Base-by-base conservation (phyloP, 768 basidiomycete genomes). In the Naematelia encephala region DNA sequence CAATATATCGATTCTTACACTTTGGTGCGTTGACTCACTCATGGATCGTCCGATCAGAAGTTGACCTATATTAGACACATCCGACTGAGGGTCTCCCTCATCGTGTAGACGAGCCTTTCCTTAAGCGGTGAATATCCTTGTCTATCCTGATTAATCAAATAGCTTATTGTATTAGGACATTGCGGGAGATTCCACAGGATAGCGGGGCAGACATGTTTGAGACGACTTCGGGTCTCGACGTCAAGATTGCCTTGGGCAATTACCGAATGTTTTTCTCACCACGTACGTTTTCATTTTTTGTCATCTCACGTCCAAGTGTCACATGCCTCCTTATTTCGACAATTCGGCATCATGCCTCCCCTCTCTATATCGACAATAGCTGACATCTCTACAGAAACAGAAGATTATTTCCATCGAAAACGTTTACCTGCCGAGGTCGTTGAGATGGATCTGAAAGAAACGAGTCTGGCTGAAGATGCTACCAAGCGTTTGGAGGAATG, bases 1-100 rank as follows among this genome's bases (percentile, higher is more conserved):
- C 72, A 77, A 21, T 82, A 81, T 66, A 73, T 80, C 44, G 79
- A 79, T 13, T 78, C 77, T 22, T 82, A 77, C 55, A 72, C 75
- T 19, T 61, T 81, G 47, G 76, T 78, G 13, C 63, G 77, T 63
- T n/a, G 1, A 23, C 0, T 11, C 14, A 1, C 19, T 50, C 5
- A 34, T 30, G 27, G 12, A 50, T 14, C 27, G 52, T 23, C n/a
- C n/a, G n/a, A n/a, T n/a, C n/a, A n/a, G n/a, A n/a, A n/a, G n/a
- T n/a, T n/a, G n/a, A n/a, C n/a, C n/a, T n/a, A n/a, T 11, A 4
- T 13, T 54, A 78, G 77, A 73, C 71, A 3, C 75, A 76, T 59
- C 72, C 78, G 19, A 80, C 80, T 3, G 81, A 81, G 59, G 80
- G 79, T 0, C 65, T 81, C 21, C 67, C 76, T 1, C 68, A 68